A percentile compares a stretch with the other conserved stretches of the same genome.
Conservation (phyloP, 345 rosid species). For the Nasturtium officinale region DNA sequence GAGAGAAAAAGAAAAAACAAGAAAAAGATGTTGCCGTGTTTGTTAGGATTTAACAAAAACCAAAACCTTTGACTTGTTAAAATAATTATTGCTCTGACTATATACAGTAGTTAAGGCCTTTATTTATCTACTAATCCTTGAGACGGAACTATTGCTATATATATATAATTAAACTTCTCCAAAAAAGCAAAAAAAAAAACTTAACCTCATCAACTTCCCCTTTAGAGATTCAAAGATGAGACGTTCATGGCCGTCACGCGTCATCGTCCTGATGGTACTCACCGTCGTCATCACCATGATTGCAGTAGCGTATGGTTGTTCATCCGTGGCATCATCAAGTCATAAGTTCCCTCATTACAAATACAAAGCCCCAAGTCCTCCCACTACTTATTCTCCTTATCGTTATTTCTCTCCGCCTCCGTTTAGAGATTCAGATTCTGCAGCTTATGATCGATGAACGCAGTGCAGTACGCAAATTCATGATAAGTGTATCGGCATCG, state of each 20-base stretch:
- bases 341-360: constrained; percentile 48
- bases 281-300: constrained; percentile 32
- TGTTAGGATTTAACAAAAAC: constrained; percentile 1
- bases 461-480: neutral
- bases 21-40: neutral
- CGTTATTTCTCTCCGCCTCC: constrained; percentile 45
- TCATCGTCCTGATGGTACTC: constrained; percentile 12
- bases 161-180: neutral
- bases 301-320: constrained; percentile 39
- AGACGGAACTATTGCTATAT: neutral
- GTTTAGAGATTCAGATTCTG: constrained; percentile 18
- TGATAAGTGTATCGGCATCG: neutral
- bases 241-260: constrained; percentile 32
- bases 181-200: no score
- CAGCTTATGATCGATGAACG: constrained; percentile 24
- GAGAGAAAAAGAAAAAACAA: neutral
- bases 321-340: constrained; percentile 30
- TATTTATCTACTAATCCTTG: neutral
- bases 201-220: neutral
- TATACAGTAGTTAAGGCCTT: neutral
- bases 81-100: neutral
- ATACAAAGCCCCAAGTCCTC: constrained; percentile 43
- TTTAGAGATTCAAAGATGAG: constrained; percentile 25
- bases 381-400: constrained; percentile 41
- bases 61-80: constrained; percentile 32